phyloP scores from a whole-genome alignment of 2,329 filamentous ascomycete species.

The Cladorrhinum sp. region DNA sequence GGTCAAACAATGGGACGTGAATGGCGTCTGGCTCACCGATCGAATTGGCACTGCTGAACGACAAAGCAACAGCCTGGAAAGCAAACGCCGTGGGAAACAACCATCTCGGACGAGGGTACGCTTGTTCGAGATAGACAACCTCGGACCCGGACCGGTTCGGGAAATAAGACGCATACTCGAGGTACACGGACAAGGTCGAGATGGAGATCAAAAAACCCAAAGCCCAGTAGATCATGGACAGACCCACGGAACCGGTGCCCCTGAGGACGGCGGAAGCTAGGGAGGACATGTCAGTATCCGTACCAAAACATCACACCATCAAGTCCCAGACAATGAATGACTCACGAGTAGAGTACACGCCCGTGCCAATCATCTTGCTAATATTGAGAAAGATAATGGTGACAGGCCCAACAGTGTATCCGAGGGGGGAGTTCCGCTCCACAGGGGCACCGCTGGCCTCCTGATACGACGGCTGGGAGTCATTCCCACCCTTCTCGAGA shows the following conservation, averaged over 20 bases:
- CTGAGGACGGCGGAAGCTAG: conserved; percentile 56
- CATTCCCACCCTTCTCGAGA: conserved; percentile 38
- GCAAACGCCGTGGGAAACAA: conserved; percentile 64
- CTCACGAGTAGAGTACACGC: conserved; percentile 61
- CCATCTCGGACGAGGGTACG: conserved; percentile 61
- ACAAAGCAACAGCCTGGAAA: conserved; percentile 59
- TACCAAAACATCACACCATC: no score
- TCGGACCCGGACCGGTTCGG: conserved; percentile 64
- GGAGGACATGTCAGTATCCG: not conserved
- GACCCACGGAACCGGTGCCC: conserved; percentile 59
- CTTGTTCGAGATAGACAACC: conserved; percentile 67
- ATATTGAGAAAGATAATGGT: conserved; percentile 59
- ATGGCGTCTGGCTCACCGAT: conserved; percentile 39
- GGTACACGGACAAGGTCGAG: conserved; percentile 55
- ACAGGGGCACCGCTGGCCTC: conserved; percentile 61
- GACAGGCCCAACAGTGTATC: conserved; percentile 53
- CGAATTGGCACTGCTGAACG: conserved; percentile 64
- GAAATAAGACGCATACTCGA: conserved; percentile 63
- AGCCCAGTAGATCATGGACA: conserved; percentile 62
- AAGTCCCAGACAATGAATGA: not conserved
- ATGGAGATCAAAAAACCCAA: conserved; percentile 59
- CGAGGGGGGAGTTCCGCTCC: conserved; percentile 56
- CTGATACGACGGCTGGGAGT: conserved; percentile 49
- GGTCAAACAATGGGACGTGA: not conserved
- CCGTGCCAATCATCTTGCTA: conserved; percentile 61